Base-by-base conservation (phyloP, 257 asterid species). In the Ilex asprella region DNA sequence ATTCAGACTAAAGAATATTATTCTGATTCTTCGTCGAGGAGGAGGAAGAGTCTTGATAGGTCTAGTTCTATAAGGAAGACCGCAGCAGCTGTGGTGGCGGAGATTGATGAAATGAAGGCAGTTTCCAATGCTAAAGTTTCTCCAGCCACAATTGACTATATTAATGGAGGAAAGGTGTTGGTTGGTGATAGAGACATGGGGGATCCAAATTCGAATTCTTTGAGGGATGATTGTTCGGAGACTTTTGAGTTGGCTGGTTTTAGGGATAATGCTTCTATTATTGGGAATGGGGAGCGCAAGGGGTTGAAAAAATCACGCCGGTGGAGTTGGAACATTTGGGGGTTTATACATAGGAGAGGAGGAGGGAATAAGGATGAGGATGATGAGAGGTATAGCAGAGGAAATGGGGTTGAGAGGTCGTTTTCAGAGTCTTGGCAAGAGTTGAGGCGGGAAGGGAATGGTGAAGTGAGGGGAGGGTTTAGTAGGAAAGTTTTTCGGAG, bases 11-110 rank as follows among this genome's bases (percentile, higher is more conserved):
- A 76, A 71, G 93, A 87, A 16, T 91, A 82, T 72, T 87, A 87
- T 50, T 64, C 82, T 12, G 97, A 90, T 69, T 85, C 97, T 2
- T 84, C 90, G 15, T 85, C 96, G 0, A 76, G 89, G 43, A 75
- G 97, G 59, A 85, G 96, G 78, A 91, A 87, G 91, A 91, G 97
- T 58, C 84, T 91, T 44, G 97, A 91, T 73, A 76, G 97, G 81
- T 91, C 95, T 55, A 87, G 67, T 67, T 91, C 95, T 12, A 79
- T 87, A 68, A 79, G 87, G 81, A 87, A 85, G 69, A 80, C 91
- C 7, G 95, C 96, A 0, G 95, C 95, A 43, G 83, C 89, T 32
- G 86, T 89, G 29, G 92, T 89, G 61, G 89, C 95, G 7, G 95
- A 90, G 70, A 82, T 87, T 35, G 95, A 85, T 31, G 97, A 89